A percentile compares a stretch with the other conserved stretches of the same genome.
Conservation (phyloP, 2,329 filamentous ascomycete genomes). For the Trichoderma pleuroti region DNA sequence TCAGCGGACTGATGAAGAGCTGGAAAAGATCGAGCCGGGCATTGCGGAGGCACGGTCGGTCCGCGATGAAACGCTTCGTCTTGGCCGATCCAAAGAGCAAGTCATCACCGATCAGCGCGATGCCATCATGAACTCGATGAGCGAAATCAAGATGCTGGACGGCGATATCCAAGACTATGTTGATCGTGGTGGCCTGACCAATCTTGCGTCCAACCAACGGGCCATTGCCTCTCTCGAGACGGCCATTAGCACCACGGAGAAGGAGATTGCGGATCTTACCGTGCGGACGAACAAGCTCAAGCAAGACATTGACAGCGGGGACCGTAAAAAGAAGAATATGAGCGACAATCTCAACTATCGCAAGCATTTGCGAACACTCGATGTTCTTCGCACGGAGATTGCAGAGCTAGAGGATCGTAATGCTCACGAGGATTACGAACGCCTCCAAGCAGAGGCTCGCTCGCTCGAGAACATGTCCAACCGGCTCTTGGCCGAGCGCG, state of each 20-base stretch:
- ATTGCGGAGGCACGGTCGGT: slow-evolving; percentile 71
- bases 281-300: slow-evolving; percentile 73
- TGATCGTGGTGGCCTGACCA: slow-evolving; percentile 67
- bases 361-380: slow-evolving; percentile 65
- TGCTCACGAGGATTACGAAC: slow-evolving; percentile 76
- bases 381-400: slow-evolving; percentile 67
- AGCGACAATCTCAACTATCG: slow-evolving; percentile 85
- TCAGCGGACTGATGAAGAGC: slow-evolving; percentile 64
- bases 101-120: slow-evolving; percentile 68
- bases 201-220: slow-evolving; percentile 65
- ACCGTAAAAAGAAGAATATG: slow-evolving; percentile 82
- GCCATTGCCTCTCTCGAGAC: slow-evolving; percentile 67
- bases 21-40: slow-evolving; percentile 71
- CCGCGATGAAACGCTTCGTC: slow-evolving; percentile 71
- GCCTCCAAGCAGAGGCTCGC: slow-evolving; percentile 66
- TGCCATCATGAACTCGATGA: slow-evolving; percentile 67
- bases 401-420: slow-evolving; percentile 71
- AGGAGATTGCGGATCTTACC: slow-evolving; percentile 64
- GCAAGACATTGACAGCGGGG: slow-evolving; percentile 72
- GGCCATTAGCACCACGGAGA: slow-evolving; percentile 62
- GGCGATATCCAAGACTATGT: slow-evolving; percentile 77
- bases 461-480: slow-evolving; percentile 66
- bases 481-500: slow-evolving; percentile 67
- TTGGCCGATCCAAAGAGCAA: slow-evolving; percentile 69
- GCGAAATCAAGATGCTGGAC: slow-evolving; percentile 72